phyloP scores from a whole-genome alignment of 352 stramenopile genomes.

The Globisporangium abappressorium region DNA sequence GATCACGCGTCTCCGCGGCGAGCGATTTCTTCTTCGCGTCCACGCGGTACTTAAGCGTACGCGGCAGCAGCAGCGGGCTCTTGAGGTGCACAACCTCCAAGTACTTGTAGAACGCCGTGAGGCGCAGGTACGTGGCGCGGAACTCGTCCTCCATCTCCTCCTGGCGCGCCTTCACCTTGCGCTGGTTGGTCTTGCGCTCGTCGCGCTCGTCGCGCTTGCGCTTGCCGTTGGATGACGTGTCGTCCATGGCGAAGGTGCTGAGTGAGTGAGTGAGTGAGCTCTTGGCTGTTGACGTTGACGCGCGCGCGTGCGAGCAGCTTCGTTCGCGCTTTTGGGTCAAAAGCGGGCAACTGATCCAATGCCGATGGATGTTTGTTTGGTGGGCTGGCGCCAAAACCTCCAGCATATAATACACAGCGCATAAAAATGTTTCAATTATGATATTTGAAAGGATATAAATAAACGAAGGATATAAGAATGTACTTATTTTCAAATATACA shows the following conservation, averaged over 20 bases:
- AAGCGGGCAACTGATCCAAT: conserved; percentile 6
- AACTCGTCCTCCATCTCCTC: conserved; percentile 84
- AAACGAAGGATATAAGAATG: background rate
- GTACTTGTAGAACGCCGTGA: conserved; percentile 83
- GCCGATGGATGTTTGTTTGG: background rate
- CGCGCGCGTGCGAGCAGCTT: background rate
- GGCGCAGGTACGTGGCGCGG: conserved; percentile 64
- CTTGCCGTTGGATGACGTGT: conserved; percentile 32
- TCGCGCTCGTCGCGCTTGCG: conserved; percentile 62
- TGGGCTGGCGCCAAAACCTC: background rate
- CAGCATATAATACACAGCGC: background rate
- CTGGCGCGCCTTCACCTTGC: conserved; percentile 50
- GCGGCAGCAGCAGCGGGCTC: conserved; percentile 71
- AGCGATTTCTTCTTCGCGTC: conserved; percentile 20
- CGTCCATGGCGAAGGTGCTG: conserved; percentile 18
- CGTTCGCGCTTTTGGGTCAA: conserved; percentile 5
- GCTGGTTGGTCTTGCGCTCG: conserved; percentile 37
- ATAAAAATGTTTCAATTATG: background rate
- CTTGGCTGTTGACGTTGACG: background rate
- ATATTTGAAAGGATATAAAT: background rate
- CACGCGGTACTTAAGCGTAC: conserved; percentile 75
- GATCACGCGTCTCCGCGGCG: background rate
- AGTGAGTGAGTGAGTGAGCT: background rate
- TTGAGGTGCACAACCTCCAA: conserved; percentile 72
- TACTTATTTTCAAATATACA: background rate